Base-by-base conservation (phyloP, 148 eudicot species). In the Silene uniflora region DNA sequence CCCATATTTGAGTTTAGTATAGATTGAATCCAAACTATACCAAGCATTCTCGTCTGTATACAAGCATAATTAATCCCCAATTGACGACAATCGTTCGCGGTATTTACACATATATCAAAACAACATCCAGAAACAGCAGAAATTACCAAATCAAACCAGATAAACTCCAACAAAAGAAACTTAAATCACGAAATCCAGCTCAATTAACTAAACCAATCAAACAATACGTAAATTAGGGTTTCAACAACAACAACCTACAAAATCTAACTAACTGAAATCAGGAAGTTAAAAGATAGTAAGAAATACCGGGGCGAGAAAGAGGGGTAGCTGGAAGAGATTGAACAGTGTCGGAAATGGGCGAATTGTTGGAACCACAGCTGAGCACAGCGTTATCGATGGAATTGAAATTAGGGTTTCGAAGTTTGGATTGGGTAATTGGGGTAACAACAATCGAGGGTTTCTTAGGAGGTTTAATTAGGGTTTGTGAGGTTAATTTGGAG, bases 271-370 rank as follows among this genome's bases (percentile, higher is more conserved):
- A 62, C n/a, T 22, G 7, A 12, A 63, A 63, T 13, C 0, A 12
- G 7, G 6, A 63, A 39, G 7, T 0, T 62, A 24, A 12, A 27
- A 42, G 19, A 35, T 3, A 24, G 10, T 47, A 58, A 67, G 54
- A 60, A 13, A 7, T 64, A 80, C 83, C 76, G 19, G 75, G n/a
- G 21, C 65, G 63, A 4, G 82, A 79, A 23, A 74, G 54, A 29
- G 78, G 78, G 5, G 74, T 79, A 32, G 70, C 64, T 49, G 79
- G 67, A 4, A 62, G 75, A 0, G 73, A 73, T 7, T 54, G 58
- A 19, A 22, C 56, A 70, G 1, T 54, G 2, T 12, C 16, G 39
- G 58, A 76, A 35, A 39, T 16, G 46, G 73, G 67, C 0, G 76
- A 73, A 72, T 42, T 66, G 29, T 60, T 81, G 0, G 79, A 81